These are phyloP conservation scores for Fusarium tricinctum DNA, from an alignment of 2,329 filamentous ascomycete species.

Conservation along the genomic window DNA sequence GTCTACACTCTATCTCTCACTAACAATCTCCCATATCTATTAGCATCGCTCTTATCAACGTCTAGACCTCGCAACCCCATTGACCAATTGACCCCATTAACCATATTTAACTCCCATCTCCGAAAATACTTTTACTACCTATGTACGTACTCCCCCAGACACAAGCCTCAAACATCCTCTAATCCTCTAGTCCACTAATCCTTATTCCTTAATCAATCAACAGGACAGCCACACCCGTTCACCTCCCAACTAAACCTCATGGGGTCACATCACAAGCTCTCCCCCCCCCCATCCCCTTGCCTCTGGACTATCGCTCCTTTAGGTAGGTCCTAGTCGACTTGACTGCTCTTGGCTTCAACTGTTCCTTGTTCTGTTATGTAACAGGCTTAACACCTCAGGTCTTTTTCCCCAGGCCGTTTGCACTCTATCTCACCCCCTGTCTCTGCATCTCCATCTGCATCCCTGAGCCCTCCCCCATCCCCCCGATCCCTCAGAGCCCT, in stretches of 20 bases:
- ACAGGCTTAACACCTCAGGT: not conserved
- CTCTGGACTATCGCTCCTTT: not conserved
- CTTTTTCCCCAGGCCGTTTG: slow-evolving; percentile 7
- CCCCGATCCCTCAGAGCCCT: not conserved
- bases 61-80: slow-evolving; percentile 6
- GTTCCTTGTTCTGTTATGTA: slow-evolving; percentile 20
- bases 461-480: too few relatives aligned
- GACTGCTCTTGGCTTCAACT: not conserved
- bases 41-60: slow-evolving; percentile 1
- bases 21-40: slow-evolving; percentile 2
- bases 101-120: slow-evolving; percentile 20
- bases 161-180: not conserved
- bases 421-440: slow-evolving; percentile 4
- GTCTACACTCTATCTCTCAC: not conserved
- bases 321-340: not conserved
- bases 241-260: not conserved
- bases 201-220: not conserved
- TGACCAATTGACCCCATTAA: slow-evolving; percentile 1
- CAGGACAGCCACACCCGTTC: not conserved
- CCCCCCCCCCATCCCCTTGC: too few relatives aligned
- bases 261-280: not conserved
- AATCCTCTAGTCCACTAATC: not conserved
- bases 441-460: slow-evolving; percentile 7
- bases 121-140: not conserved
- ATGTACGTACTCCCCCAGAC: slow-evolving; percentile 2